These are phyloP conservation scores for Peronospora belbahrii DNA, from an alignment of 352 stramenopile genomes.

Conservation along the genomic window DNA sequence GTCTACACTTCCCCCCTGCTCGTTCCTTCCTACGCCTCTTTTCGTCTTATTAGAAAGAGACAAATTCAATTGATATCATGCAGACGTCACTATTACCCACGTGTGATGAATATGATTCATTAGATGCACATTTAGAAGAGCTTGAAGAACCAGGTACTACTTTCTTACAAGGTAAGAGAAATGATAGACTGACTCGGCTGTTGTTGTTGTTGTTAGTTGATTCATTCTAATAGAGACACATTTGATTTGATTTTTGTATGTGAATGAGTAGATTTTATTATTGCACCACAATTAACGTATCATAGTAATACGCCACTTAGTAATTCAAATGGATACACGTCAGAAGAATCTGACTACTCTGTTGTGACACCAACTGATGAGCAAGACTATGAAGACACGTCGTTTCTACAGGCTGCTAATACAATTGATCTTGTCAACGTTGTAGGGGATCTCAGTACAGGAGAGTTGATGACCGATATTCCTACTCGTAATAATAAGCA, in stretches of 20 bases:
- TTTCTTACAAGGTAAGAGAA: constrained; percentile 70
- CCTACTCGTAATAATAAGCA: constrained; percentile 9
- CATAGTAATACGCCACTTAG: constrained; percentile 48
- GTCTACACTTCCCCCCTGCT: no score
- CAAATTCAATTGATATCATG: constrained; percentile 33
- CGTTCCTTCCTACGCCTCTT: background rate
- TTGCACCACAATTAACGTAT: constrained; percentile 15
- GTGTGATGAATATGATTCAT: constrained; percentile 58
- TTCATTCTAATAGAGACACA: no score
- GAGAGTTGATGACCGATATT: constrained; percentile 35
- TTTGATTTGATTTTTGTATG: no score
- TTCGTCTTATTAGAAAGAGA: no score
- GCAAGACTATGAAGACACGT: constrained; percentile 72
- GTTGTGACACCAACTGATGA: constrained; percentile 55
- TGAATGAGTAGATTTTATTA: constrained; percentile 41
- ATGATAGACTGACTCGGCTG: no score
- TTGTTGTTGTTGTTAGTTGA: no score
- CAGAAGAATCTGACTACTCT: constrained; percentile 80
- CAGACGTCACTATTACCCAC: constrained; percentile 41
- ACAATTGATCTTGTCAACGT: constrained; percentile 58
- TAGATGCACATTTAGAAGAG: constrained; percentile 65
- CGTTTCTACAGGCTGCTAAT: constrained; percentile 48
- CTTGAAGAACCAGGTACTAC: constrained; percentile 59
- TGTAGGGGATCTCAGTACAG: constrained; percentile 44
- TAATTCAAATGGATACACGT: constrained; percentile 72